Conservation (phyloP, 2,329 filamentous ascomycete genomes). For the Hymenoscyphus scutula region DNA sequence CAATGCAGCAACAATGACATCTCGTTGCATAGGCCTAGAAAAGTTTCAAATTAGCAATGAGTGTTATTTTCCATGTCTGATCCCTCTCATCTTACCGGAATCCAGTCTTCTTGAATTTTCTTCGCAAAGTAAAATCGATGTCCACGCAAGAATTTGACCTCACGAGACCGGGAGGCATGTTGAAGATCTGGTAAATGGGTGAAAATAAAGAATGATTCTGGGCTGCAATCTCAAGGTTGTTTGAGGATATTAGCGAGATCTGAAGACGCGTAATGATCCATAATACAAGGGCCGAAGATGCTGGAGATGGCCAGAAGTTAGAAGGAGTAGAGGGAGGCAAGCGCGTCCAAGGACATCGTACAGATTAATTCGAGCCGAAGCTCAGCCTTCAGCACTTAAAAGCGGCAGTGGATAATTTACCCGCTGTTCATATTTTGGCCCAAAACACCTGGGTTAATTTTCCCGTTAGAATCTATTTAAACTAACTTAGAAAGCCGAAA, state of each 20-base stretch:
- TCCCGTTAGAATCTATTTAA: no score
- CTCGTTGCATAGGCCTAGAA: slow-evolving; percentile 75
- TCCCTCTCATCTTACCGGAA: slow-evolving; percentile 58
- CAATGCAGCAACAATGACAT: slow-evolving; percentile 80
- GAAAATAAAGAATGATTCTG: background rate
- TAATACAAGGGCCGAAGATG: background rate
- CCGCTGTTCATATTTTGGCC: no score
- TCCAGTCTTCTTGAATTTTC: slow-evolving; percentile 69
- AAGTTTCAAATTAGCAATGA: slow-evolving; percentile 16
- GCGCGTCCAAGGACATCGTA: no score
- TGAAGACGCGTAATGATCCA: background rate
- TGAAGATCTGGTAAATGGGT: background rate
- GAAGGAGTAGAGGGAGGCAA: background rate
- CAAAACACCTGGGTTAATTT: no score
- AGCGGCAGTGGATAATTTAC: no score
- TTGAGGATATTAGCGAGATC: background rate
- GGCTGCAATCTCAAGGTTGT: background rate
- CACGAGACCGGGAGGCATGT: slow-evolving; percentile 37
- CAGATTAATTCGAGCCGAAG: no score
- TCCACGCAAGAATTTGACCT: slow-evolving; percentile 55
- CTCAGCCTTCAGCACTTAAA: no score
- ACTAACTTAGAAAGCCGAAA: no score
- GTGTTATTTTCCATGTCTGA: background rate
- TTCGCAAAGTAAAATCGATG: slow-evolving; percentile 70
- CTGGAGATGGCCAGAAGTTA: background rate